Base-by-base conservation (phyloP, 129 eudicot species). In the Logfia minima region DNA sequence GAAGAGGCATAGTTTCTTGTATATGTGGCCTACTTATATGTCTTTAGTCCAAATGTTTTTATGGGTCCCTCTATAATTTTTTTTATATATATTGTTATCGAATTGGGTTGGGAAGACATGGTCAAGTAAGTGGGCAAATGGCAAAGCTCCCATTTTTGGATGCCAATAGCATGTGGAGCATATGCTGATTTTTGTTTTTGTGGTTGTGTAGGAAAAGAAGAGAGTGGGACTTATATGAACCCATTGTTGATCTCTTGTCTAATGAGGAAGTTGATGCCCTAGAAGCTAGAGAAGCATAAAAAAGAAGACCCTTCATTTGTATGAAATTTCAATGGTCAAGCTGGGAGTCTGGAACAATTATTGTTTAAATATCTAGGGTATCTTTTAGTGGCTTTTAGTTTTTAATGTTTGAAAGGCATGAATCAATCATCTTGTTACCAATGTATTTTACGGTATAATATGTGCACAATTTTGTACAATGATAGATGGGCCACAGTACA, bases 211-310 rank as follows among this genome's bases (percentile, higher is more conserved):
- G 98, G 89, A 94, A 91, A 80, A 91, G 96, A 78, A 91, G 86
- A 79, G 97, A 94, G 80, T 87, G 97, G 96, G 98, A 94, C 70
- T 85, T 86, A 16, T 94, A 85, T 78, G 98, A 91, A 78, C 97
- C 98, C 31, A 80, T 91, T 81, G 93, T 91, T 48, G 98, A 94
- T 88, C 75, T 89, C 41, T 87, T 94, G 64, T 94, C 98, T 37
- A 89, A 85, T 68, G 98, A 94, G 87, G 97, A 91, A 82, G 90
- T 94, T 63, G 98, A 87, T 75, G 91, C 91, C 60, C 89, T 94
- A 32, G 92, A 91, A 81, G 98, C 97, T 41, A 94, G 83, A 85
- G 96, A 89, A 83, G 92, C 85, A 35, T 76, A 51, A 2, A 8
- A 9, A 41, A 41, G 48, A 41, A 9, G 48, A 9, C 48, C 48